Evolutionary conservation across 2,329 filamentous ascomycete species (phyloP), one percentile per base, ranked within the genome.

Genomic region (Dactylellina drechsleri): DNA sequence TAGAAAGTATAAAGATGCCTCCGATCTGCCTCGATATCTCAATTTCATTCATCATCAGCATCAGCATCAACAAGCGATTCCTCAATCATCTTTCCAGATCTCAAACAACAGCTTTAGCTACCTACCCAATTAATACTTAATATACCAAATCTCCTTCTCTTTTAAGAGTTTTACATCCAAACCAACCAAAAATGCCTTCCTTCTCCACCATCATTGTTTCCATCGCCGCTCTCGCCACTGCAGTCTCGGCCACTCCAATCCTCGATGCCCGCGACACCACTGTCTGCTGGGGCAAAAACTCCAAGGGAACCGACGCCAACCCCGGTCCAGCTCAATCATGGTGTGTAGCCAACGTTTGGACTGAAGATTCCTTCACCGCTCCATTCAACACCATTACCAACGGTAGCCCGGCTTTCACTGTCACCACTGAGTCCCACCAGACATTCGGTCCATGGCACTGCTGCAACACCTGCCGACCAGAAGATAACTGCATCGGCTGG

Each of bases 251-350:
- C 36, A n/a, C 12, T 16, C 59, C 66, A 45, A 23, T 71, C 16
- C 3, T 70, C 43, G 47, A 12, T 36, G 12, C 58, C 26, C 66
- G 66, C 66, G 66, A 71, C 26, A 40, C 61, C 36, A 64, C 45
- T 13, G 31, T 71, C 53, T 71, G 66, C 52, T 71, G 66, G 66
- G 66, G 59, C 12, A 23, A 23, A 47, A 57, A 62, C 43, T 71
- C 66, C 53, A 64, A 71, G 7, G 66, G 66, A 12, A 71, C 66
- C 61, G 66, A 71, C 23, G n/a, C 66, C 26, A 71, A 59, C 28
- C 59, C 66, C 31, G 15, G 10, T 10, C 66, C 59, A 15, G 64
- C 52, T 52, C 52, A 57, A n/a, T 7, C 6, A 36, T 36, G 31
- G 31, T 36, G 31, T 36, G 6, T 7, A 7, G 31, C 5, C 6